These are phyloP conservation scores for Candida dajiaensis DNA, from an alignment of 805 yeast genomes.

Conservation along the genomic window DNA sequence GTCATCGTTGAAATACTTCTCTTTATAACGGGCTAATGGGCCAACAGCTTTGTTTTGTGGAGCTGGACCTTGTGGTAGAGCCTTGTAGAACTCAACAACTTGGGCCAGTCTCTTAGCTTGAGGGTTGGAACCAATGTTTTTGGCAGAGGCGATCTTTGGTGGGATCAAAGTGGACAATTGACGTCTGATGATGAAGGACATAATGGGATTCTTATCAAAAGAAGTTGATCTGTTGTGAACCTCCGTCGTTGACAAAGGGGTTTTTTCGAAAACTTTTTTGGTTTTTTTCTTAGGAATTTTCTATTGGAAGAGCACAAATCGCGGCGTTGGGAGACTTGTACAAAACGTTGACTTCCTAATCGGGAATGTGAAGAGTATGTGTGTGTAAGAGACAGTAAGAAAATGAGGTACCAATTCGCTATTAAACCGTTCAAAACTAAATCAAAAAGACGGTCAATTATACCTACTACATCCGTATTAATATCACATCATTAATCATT, in stretches of 20 bases:
- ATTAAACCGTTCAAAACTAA: too few relatives aligned
- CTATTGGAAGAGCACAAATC: slow-evolving; percentile 2
- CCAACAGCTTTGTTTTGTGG: slow-evolving; percentile 66
- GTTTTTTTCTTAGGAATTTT: not conserved
- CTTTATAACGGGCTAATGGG: slow-evolving; percentile 72
- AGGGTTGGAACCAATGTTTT: slow-evolving; percentile 93
- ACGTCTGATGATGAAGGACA: slow-evolving; percentile 89
- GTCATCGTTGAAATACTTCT: slow-evolving; percentile 78
- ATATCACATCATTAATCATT: not conserved
- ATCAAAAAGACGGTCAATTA: not conserved
- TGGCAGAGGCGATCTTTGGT: slow-evolving; percentile 96
- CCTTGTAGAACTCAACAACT: slow-evolving; percentile 93
- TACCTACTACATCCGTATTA: not conserved
- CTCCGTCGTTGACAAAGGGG: not conserved
- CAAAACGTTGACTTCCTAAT: slow-evolving; percentile 7
- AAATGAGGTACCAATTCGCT: too few relatives aligned
- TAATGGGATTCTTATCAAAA: slow-evolving; percentile 20
- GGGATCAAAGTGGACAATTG: slow-evolving; percentile 93
- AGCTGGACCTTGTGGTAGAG: slow-evolving; percentile 91
- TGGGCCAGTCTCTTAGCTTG: slow-evolving; percentile 95
- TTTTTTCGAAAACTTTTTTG: not conserved
- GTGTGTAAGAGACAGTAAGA: not conserved
- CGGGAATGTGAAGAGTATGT: not conserved
- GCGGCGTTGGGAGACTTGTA: not conserved
- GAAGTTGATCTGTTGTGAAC: not conserved